Evolutionary conservation across 257 asterid genomes (phyloP).

Genomic region (Rehmannia glutinosa): DNA sequence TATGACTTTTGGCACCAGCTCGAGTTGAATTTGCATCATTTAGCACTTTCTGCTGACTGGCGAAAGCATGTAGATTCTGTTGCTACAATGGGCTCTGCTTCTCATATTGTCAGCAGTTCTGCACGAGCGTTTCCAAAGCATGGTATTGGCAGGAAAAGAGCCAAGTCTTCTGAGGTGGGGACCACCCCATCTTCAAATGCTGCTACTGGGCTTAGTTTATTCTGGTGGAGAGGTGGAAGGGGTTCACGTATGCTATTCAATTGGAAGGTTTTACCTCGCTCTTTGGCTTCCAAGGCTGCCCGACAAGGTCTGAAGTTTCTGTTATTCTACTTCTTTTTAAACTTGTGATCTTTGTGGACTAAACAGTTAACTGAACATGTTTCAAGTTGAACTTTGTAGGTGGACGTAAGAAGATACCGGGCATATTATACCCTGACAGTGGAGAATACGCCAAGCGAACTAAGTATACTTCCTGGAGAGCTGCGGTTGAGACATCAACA

Average conservation of each 20-base stretch:
- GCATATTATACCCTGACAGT: slow-evolving; percentile 71
- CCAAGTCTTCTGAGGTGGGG: slow-evolving; percentile 44
- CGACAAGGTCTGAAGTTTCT: slow-evolving; percentile 68
- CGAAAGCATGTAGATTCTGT: slow-evolving; percentile 74
- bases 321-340: background rate
- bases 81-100: slow-evolving; percentile 75
- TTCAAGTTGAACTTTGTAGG: slow-evolving; percentile 44
- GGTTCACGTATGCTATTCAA: slow-evolving; percentile 73
- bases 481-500: slow-evolving; percentile 81
- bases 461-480: slow-evolving; percentile 79
- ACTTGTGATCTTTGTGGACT: slow-evolving; percentile 13
- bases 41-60: slow-evolving; percentile 85
- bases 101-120: slow-evolving; percentile 49
- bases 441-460: slow-evolving; percentile 82
- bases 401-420: slow-evolving; percentile 83
- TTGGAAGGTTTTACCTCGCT: slow-evolving; percentile 78
- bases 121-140: slow-evolving; percentile 56
- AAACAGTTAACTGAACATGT: slow-evolving; percentile 21
- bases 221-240: slow-evolving; percentile 99
- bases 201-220: slow-evolving; percentile 59
- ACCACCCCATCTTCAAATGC: slow-evolving; percentile 48
- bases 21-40: slow-evolving; percentile 78
- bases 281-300: slow-evolving; percentile 87
- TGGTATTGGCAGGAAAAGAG: slow-evolving; percentile 57
- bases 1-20: slow-evolving; percentile 47